These are phyloP conservation scores for Takashimella koratensis DNA, from an alignment of 1,284 basidiomycete genomes.

Conservation along the genomic window DNA sequence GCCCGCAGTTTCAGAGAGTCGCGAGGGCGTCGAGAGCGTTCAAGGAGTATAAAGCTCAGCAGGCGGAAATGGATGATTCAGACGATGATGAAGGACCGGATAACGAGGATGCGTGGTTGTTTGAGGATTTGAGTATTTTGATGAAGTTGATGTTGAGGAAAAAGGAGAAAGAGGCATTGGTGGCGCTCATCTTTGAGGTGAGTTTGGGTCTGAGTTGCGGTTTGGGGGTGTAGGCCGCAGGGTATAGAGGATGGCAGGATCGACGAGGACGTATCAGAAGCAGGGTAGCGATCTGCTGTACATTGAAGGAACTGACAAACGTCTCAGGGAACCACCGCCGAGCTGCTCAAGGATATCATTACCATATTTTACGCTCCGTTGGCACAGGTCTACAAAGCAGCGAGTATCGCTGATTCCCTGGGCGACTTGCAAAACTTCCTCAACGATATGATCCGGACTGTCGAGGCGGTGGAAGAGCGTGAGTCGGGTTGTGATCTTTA, in stretches of 20 bases:
- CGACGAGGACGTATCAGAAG: too few relatives aligned
- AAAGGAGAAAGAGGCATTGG: conserved; percentile 86
- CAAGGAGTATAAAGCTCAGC: conserved; percentile 63
- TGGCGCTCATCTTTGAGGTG: conserved; percentile 92
- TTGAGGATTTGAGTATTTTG: conserved; percentile 80
- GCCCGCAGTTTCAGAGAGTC: conserved; percentile 72
- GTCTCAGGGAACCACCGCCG: conserved; percentile 81
- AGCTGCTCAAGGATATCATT: conserved; percentile 95
- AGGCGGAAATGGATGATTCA: conserved; percentile 66
- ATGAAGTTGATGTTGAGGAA: conserved; percentile 72
- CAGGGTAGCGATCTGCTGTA: too few relatives aligned
- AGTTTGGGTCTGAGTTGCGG: conserved; percentile 25
- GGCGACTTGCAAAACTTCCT: conserved; percentile 91
- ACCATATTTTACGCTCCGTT: conserved; percentile 98
- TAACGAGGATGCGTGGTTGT: conserved; percentile 90
- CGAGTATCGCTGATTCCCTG: conserved; percentile 92
- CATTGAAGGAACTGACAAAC: too few relatives aligned
- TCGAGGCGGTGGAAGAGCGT: conserved; percentile 88
- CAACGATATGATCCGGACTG: conserved; percentile 91
- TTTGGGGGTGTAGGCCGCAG: too few relatives aligned
- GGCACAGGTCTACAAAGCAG: conserved; percentile 97
- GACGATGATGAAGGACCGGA: conserved; percentile 89
- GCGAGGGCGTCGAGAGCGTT: conserved; percentile 73
- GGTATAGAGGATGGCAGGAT: too few relatives aligned
- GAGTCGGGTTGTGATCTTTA: conserved; percentile 46